phyloP scores from a whole-genome alignment of 2,329 filamentous ascomycete genomes.

The Teratosphaeria gauchensis region DNA sequence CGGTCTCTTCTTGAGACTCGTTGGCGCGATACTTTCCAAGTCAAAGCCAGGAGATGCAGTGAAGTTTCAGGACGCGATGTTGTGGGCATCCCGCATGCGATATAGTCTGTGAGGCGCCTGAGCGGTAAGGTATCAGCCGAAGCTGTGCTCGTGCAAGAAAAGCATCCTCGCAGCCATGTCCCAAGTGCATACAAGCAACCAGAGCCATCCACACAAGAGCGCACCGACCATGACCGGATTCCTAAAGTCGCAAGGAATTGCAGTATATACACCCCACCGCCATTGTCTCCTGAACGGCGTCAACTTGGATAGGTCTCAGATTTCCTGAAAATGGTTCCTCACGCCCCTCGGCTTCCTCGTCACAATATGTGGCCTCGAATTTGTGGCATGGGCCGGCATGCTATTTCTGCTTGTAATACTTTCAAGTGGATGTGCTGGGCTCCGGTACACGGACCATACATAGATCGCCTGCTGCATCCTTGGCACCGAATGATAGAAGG shows the following conservation, averaged over 20 bases:
- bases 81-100: too few species aligned
- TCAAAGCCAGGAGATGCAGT: too few species aligned
- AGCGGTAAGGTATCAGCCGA: not conserved
- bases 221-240: conserved; percentile 5
- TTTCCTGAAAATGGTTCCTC: conserved; percentile 62
- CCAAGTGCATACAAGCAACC: not conserved
- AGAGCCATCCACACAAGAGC: not conserved
- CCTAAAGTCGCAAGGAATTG: not conserved
- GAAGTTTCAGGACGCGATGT: too few species aligned
- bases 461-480: not conserved
- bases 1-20: too few species aligned
- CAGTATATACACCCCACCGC: conserved; percentile 30
- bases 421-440: conserved; percentile 60
- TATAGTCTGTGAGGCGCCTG: conserved; percentile 7
- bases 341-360: conserved; percentile 70
- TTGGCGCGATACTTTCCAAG: too few species aligned
- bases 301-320: conserved; percentile 48
- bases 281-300: conserved; percentile 45
- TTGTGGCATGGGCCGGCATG: conserved; percentile 88
- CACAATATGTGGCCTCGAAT: conserved; percentile 68
- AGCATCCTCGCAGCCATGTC: not conserved
- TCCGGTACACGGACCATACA: conserved; percentile 24
- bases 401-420: conserved; percentile 68
- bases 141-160: not conserved
- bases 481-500: conserved; percentile 1